phyloP scores from a whole-genome alignment of 2,329 filamentous ascomycete genomes.

The Daldinia sp. region DNA sequence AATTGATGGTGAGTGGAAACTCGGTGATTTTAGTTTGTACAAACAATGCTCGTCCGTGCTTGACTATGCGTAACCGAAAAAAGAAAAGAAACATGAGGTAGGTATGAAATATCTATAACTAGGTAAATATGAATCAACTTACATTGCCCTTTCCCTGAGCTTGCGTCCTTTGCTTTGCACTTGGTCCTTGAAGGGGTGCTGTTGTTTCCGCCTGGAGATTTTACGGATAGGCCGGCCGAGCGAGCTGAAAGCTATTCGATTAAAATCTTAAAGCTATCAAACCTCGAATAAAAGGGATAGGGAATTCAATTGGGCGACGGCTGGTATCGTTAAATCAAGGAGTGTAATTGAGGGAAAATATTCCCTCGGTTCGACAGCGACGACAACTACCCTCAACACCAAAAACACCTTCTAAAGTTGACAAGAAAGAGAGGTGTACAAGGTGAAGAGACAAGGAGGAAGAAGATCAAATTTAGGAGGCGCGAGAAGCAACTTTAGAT shows the following conservation, averaged over 20 bases:
- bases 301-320: conserved; percentile 29
- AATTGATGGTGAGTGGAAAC: neutral
- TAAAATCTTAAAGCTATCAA: conserved; percentile 7
- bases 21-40: conserved; percentile 3
- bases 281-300: conserved; percentile 10
- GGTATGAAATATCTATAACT: neutral
- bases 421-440: conserved; percentile 34
- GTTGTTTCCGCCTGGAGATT: conserved; percentile 14
- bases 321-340: conserved; percentile 31
- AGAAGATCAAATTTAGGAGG: conserved; percentile 38
- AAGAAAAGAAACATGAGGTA: neutral
- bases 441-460: conserved; percentile 30
- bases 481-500: conserved; percentile 26
- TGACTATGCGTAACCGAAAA: neutral
- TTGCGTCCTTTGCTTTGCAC: conserved; percentile 10
- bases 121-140: conserved; percentile 11
- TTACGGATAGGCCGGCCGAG: conserved; percentile 30
- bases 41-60: conserved; percentile 2
- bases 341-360: conserved; percentile 24
- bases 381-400: conserved; percentile 35
- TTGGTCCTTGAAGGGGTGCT: conserved; percentile 9
- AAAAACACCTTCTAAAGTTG: conserved; percentile 31
- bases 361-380: conserved; percentile 29
- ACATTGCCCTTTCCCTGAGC: conserved; percentile 20
- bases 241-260: conserved; percentile 22